Evolutionary conservation across 176 grass and related monocot species (phyloP), one percentile per base, ranked within the genome.

Genomic region (Phoenix dactylifera): DNA sequence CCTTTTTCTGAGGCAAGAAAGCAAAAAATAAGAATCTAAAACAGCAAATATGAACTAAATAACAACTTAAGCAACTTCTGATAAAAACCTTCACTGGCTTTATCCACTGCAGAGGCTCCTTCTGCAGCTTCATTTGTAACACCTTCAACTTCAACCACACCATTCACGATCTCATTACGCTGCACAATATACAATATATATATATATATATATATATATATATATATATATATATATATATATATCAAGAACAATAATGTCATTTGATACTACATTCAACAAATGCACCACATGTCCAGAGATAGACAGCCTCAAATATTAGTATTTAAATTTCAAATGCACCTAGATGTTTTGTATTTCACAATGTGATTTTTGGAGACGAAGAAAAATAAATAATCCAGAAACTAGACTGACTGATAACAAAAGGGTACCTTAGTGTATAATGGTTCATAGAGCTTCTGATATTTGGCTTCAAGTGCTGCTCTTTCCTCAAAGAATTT

Each of bases 401-500:
- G 35, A 44, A 44, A 44, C 10, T 6, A 44, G 7, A 14, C 35
- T 44, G 35, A 44, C 35, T 44, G 10, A 44, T 14, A 44, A 44
- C 35, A 44, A 44, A 44, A 44, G 35, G 55, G 17, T 58, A 88
- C 92, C 87, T 96, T 96, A 12, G 75, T 66, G 72, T 90, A 96
- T 16, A 96, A 74, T 50, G 92, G 92, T 67, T 88, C 81, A 10
- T 96, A 96, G 26, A 90, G 55, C 61, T 96, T 96, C 84, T 96
- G 83, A 71, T 90, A 96, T 73, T 90, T 96, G 44, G 83, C 83
- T 79, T 96, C 92, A 53, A 90, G 83, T 26, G 77, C 91, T 58
- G 86, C 80, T 70, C 86, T 95, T 62, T 95, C 83, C 77, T 87
- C 86, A 1, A 95, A 87, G 71, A 90, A 95, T 65, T 87, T 95